These are phyloP conservation scores for Candida tammaniensis DNA, from an alignment of 805 yeast genomes.

Conservation along the genomic window DNA sequence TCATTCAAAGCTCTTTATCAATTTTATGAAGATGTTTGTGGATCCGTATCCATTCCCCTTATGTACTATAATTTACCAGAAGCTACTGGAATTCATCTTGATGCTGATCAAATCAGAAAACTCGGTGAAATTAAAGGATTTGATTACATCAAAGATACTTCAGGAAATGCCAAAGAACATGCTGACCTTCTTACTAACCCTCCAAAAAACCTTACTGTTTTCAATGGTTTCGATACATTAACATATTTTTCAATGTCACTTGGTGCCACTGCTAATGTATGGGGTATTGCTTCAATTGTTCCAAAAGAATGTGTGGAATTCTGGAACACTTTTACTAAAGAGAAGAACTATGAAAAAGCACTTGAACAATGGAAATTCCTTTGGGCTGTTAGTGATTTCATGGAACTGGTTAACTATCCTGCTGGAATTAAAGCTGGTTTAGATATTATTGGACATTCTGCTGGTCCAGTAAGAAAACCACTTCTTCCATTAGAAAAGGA, in stretches of 20 bases:
- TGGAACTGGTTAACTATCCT: slow-evolving; percentile 13
- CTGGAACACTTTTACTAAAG: slow-evolving; percentile 10
- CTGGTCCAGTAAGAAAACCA: slow-evolving; percentile 15
- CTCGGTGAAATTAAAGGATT: slow-evolving; percentile 13
- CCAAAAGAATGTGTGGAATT: slow-evolving; percentile 15
- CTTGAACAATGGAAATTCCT: slow-evolving; percentile 16
- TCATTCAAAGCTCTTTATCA: slow-evolving; percentile 11
- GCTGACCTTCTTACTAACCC: slow-evolving; percentile 14
- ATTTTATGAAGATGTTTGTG: slow-evolving; percentile 14
- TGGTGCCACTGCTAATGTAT: slow-evolving; percentile 12
- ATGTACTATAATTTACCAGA: slow-evolving; percentile 16
- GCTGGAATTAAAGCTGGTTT: slow-evolving; percentile 15
- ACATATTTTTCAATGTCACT: slow-evolving; percentile 14
- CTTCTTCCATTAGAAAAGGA: slow-evolving; percentile 12
- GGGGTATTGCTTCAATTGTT: slow-evolving; percentile 16
- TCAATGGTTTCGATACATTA: slow-evolving; percentile 14
- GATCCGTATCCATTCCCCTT: slow-evolving; percentile 12
- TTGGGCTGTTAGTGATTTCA: slow-evolving; percentile 14
- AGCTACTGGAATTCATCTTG: slow-evolving; percentile 15
- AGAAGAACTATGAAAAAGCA: slow-evolving; percentile 9
- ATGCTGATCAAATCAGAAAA: slow-evolving; percentile 12
- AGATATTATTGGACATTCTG: slow-evolving; percentile 13
- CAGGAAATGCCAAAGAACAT: slow-evolving; percentile 10
- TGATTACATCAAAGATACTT: slow-evolving; percentile 14
- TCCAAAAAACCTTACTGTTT: slow-evolving; percentile 7